Base-by-base conservation (phyloP, 352 stramenopile genomes). In the Pythium rhizo-oryzae region DNA sequence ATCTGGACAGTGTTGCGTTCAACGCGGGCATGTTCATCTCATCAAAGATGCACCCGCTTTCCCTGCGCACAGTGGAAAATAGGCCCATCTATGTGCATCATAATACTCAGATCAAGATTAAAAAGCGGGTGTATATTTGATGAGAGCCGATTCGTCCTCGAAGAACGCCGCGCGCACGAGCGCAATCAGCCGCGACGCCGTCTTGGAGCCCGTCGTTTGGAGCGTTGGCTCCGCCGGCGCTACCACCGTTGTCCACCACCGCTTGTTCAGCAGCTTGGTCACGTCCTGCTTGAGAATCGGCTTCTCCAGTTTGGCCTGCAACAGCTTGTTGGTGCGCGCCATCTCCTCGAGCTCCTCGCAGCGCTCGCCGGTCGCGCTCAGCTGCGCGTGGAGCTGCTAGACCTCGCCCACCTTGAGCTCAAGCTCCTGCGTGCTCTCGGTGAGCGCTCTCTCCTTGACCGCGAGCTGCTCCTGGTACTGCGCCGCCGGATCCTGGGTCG, bases 211-310 rank as follows among this genome's bases (percentile, higher is more conserved):
- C 25, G 33, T 51, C 30, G 21, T 53, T 8, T 23, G 43, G 6
- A 19, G 2, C 44, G 19, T 59, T 64, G 3, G 19, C 25, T 33
- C 6, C 28, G 28, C 28, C 6, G 37, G 37, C 37, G 4, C 37
- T 19, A 60, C 28, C 4, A 24, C 49, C 2, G 64, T 70, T n/a
- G 68, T 63, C 24, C 74, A 64, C 24, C 74, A 64, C 25, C 71
- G 65, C 21, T 84, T 72, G 11, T 53, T 67, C 3, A 75, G 41
- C 9, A 76, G 58, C 56, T 71, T 78, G 4, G 53, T 62, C 7
- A 79, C 62, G n/a, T 74, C 78, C 52, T 89, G 75, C 54, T 89
- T 87, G 16, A 92, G 24, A 62, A 92, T 90, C 55, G 90, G 84
- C 43, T 91, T 76, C 66, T 91, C 80, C 8, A 92, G 64, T 49